phyloP scores from a whole-genome alignment of 768 basidiomycete genomes.

The Sutorius australiensis region DNA sequence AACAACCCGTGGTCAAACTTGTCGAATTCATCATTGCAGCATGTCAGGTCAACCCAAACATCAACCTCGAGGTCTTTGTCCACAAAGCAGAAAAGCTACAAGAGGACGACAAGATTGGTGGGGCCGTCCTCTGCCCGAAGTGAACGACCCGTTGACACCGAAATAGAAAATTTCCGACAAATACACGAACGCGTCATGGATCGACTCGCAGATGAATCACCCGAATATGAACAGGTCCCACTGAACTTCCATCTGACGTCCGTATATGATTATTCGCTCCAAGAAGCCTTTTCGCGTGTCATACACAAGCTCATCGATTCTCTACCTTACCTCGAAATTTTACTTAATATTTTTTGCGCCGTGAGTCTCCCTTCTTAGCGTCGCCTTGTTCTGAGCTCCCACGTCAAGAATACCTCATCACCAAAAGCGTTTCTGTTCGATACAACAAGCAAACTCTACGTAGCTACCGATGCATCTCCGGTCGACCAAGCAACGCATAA shows the following conservation, averaged over 20 bases:
- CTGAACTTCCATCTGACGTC: constrained; percentile 90
- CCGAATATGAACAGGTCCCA: constrained; percentile 74
- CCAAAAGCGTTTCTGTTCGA: constrained; percentile 95
- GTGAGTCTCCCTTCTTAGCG: constrained; percentile 37
- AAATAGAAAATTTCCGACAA: constrained; percentile 82
- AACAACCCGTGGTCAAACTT: constrained; percentile 77
- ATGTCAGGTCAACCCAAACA: constrained; percentile 67
- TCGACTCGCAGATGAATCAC: constrained; percentile 69
- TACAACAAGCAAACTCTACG: constrained; percentile 73
- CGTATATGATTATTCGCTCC: constrained; percentile 87
- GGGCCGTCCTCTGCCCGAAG: constrained; percentile 16
- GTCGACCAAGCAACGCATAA: constrained; percentile 87
- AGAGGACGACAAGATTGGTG: constrained; percentile 89
- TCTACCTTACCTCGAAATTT: constrained; percentile 79
- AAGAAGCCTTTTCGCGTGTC: constrained; percentile 89
- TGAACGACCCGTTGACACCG: neutral
- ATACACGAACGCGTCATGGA: constrained; percentile 86
- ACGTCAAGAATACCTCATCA: constrained; percentile 76
- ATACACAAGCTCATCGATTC: constrained; percentile 84
- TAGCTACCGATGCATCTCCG: constrained; percentile 92
- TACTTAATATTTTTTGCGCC: constrained; percentile 82
- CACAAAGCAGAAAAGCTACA: constrained; percentile 92
- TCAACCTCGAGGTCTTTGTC: constrained; percentile 87
- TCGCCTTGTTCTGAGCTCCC: neutral
- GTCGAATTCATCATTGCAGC: constrained; percentile 79